These are phyloP conservation scores for Penicillium silybi DNA, from an alignment of 495 filamentous ascomycete species.

Conservation along the genomic window DNA sequence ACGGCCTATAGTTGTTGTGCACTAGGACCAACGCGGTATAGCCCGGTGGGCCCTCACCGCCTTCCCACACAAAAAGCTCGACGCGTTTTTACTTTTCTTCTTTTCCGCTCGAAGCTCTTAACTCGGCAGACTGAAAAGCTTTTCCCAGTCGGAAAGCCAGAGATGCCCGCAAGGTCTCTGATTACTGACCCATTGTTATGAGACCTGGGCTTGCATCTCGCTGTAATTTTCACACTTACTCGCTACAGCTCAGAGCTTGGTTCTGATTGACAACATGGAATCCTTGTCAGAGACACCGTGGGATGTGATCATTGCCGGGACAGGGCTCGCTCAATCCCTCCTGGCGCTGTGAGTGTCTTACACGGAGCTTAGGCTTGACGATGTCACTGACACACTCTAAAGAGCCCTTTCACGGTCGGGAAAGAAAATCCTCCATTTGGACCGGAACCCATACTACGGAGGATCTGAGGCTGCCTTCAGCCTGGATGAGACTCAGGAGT, in stretches of 20 bases:
- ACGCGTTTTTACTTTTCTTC: conserved; percentile 7
- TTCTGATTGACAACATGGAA: conserved; percentile 57
- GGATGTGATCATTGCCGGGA: conserved; percentile 91
- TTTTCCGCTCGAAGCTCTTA: not conserved
- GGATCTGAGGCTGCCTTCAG: conserved; percentile 81
- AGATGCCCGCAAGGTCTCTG: conserved; percentile 16
- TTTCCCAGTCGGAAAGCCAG: conserved; percentile 6
- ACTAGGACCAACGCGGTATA: conserved; percentile 6
- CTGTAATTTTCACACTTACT: conserved; percentile 24
- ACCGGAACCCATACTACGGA: conserved; percentile 85
- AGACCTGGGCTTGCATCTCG: conserved; percentile 24
- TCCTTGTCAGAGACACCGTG: conserved; percentile 74
- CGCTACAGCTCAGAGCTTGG: conserved; percentile 16
- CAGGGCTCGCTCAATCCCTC: conserved; percentile 84
- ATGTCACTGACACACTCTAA: conserved; percentile 44
- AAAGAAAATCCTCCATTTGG: conserved; percentile 89
- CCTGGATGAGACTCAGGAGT: conserved; percentile 74
- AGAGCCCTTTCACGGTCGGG: conserved; percentile 89
- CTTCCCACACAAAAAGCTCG: conserved; percentile 18
- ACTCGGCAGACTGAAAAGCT: conserved; percentile 23
- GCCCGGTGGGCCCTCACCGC: conserved; percentile 10
- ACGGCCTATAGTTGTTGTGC: not conserved
- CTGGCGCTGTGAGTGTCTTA: conserved; percentile 74
- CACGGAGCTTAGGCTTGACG: conserved; percentile 40
- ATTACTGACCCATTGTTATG: conserved; percentile 26